Evolutionary conservation across 805 yeast species (phyloP), one percentile per base, ranked within the genome.

Genomic region (Novakomyces olei): DNA sequence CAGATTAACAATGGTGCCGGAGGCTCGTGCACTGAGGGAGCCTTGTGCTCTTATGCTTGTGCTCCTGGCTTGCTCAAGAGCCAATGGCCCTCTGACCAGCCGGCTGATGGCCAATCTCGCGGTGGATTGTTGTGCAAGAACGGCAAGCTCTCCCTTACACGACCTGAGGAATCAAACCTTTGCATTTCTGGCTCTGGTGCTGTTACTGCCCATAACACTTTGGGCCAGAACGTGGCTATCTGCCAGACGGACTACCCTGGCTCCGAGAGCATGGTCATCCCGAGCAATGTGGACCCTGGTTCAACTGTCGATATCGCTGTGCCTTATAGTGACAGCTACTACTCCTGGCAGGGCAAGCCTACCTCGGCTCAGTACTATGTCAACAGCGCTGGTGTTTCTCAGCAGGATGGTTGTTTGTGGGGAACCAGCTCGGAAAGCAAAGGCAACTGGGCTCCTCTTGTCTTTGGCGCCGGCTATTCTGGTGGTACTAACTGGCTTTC

Each of bases 241-340:
- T 88, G 98, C 67, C 77, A 95, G 65, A 85, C 98, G 40, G 98
- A 85, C 56, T 85, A 85, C 69, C 98, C 98, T 50, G 98, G 98
- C 61, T 74, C 94, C 42, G 98, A 85, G 64, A 81, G 81, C 68
- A 88, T 85, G 96, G 91, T 73, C 44, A 66, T 85, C 40, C 96
- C 98, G 54, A 83, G 96, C 38, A 61, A 68, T 40, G 75, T 83
- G 34, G 54, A 52, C 22, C 76, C 74, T 37, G 93, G 92, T 46
- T 46, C 60, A 25, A 44, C 65, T 25, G 54, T 63, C 48, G 73
- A 75, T 36, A 60, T 81, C 44, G 64, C 93, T 34, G 91, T 75
- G 43, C 94, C 83, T 41, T 65, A 80, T 55, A 67, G 70, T 51
- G 73, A 60, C 42, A 47, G 61, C 41, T 85, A 85, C 67, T 88